These are phyloP conservation scores for Penicillium aurantiogriseum DNA, from an alignment of 2,329 filamentous ascomycete species.

Conservation along the genomic window DNA sequence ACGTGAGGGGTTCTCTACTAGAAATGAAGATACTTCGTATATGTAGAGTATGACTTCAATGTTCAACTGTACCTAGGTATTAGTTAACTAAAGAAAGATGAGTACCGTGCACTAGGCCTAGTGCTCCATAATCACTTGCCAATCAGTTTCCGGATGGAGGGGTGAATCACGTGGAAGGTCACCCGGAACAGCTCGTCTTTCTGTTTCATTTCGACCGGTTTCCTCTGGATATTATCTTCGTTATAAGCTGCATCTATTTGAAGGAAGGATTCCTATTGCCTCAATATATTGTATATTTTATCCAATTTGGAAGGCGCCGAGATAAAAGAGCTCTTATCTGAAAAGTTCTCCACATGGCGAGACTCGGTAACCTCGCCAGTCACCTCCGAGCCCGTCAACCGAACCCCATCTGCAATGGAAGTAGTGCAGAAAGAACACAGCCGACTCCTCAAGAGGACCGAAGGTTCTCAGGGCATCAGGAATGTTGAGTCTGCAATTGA, in stretches of 20 bases:
- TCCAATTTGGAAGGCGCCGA: not conserved
- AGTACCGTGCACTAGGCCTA: not conserved
- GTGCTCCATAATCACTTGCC: not conserved
- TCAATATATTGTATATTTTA: not conserved
- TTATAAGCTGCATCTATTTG: not conserved
- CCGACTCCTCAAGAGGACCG: slow-evolving; percentile 66
- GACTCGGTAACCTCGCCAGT: slow-evolving; percentile 27
- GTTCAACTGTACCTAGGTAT: no score
- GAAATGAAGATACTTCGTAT: not conserved
- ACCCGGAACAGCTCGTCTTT: not conserved
- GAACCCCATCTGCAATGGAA: slow-evolving; percentile 51
- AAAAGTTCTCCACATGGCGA: slow-evolving; percentile 24
- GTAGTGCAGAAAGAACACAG: slow-evolving; percentile 71
- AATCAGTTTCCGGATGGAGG: not conserved
- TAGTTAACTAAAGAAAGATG: no score
- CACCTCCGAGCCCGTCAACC: slow-evolving; percentile 25
- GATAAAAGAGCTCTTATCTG: slow-evolving; percentile 7
- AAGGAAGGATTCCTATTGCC: not conserved
- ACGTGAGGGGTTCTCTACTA: not conserved
- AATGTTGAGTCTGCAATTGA: slow-evolving; percentile 84
- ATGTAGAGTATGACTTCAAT: no score
- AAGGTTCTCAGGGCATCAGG: slow-evolving; percentile 67
- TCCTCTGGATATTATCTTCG: not conserved
- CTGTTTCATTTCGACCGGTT: not conserved
- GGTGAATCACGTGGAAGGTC: slow-evolving; percentile 2